Evolutionary conservation across 2,329 filamentous ascomycete genomes (phyloP).

Genomic region (Aspergillus amoenus): DNA sequence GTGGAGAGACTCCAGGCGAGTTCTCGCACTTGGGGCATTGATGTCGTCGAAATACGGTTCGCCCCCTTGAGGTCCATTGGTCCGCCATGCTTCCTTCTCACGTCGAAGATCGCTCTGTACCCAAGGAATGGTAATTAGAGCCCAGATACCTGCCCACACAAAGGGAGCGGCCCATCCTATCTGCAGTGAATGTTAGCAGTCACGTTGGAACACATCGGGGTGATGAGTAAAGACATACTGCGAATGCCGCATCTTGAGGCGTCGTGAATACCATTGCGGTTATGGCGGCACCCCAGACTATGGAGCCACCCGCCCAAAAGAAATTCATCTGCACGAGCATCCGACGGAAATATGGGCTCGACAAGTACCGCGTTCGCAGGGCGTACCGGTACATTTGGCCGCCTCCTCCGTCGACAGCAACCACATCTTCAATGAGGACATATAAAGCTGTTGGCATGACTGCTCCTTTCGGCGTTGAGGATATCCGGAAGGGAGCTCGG

Average conservation of each 20-base stretch:
- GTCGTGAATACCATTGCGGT: constrained; percentile 52
- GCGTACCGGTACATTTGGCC: constrained; percentile 55
- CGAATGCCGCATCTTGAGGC: constrained; percentile 49
- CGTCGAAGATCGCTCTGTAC: constrained; percentile 46
- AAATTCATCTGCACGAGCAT: constrained; percentile 57
- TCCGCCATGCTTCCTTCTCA: constrained; percentile 44
- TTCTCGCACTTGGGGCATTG: constrained; percentile 34
- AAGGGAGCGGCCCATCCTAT: constrained; percentile 20
- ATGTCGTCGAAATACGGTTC: constrained; percentile 41
- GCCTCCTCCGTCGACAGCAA: constrained; percentile 65
- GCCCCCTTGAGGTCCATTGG: constrained; percentile 34
- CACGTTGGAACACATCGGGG: background rate
- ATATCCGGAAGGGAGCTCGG: constrained; percentile 61
- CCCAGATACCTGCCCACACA: constrained; percentile 47
- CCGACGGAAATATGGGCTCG: constrained; percentile 54
- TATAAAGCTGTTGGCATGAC: constrained; percentile 61
- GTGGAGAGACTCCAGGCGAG: constrained; percentile 37
- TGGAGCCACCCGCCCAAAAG: constrained; percentile 56
- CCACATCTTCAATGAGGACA: constrained; percentile 66
- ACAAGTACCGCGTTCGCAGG: constrained; percentile 53
- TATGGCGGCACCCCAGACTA: constrained; percentile 48
- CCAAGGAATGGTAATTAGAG: constrained; percentile 47
- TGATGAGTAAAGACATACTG: constrained; percentile 26
- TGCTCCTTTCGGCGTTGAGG: constrained; percentile 61
- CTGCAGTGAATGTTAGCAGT: constrained; percentile 9